Evolutionary conservation across 768 basidiomycete genomes (phyloP).

Genomic region (Trichaptum fuscoviolaceum): DNA sequence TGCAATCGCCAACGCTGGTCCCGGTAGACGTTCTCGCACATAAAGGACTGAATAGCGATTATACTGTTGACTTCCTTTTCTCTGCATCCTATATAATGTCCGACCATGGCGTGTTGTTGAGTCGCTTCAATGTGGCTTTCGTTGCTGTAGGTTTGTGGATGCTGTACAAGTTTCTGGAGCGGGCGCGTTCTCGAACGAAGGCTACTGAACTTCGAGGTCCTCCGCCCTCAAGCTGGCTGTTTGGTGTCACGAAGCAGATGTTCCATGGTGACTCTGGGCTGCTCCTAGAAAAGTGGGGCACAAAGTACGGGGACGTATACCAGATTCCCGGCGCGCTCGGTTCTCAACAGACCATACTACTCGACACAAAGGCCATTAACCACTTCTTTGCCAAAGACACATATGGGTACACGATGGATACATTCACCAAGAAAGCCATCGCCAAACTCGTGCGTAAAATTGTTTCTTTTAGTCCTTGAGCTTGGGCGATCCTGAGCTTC

Average conservation of each 20-base stretch:
- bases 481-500: background rate
- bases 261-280: constrained; percentile 23
- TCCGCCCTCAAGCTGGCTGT: constrained; percentile 33
- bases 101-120: too few species aligned
- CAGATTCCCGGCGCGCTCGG: constrained; percentile 27
- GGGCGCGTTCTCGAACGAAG: too few species aligned
- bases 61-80: too few species aligned
- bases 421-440: background rate
- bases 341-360: constrained; percentile 13
- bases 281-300: constrained; percentile 42
- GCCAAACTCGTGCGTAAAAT: constrained; percentile 7
- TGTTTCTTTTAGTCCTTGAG: background rate
- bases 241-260: constrained; percentile 32
- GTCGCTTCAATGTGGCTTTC: constrained; percentile 9
- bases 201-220: constrained; percentile 28
- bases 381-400: constrained; percentile 21
- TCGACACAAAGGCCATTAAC: constrained; percentile 21
- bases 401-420: constrained; percentile 17
- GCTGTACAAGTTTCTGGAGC: too few species aligned
- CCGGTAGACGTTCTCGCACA: too few species aligned
- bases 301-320: constrained; percentile 43
- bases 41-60: too few species aligned
- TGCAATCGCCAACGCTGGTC: too few species aligned
- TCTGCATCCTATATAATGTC: too few species aligned
- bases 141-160: background rate